Percentiles rank a stretch among this genome's conserved stretches.
Conservation (phyloP, 331 rosid genomes). For the Quercus tomentella region DNA sequence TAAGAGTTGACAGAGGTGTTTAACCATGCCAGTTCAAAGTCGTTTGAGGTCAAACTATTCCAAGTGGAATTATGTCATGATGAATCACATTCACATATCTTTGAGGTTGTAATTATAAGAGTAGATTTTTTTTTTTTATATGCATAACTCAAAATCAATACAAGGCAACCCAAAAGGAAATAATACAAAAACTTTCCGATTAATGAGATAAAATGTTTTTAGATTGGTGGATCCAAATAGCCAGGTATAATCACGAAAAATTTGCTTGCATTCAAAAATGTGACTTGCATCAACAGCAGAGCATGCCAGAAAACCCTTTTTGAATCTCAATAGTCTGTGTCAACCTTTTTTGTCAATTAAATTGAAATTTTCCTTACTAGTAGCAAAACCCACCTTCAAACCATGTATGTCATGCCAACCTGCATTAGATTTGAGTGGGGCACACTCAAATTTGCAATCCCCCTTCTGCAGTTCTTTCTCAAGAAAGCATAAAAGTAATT, state of each 20-base stretch:
- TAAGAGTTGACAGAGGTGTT: background rate
- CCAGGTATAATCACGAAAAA: background rate
- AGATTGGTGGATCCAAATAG: background rate
- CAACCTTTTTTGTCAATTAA: slow-evolving; percentile 1
- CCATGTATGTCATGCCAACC: slow-evolving; percentile 99
- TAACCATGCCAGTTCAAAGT: background rate
- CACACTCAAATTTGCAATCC: slow-evolving; percentile 81
- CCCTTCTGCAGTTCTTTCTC: slow-evolving; percentile 93
- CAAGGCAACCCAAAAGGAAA: background rate
- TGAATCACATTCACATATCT: background rate
- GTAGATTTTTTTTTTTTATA: background rate
- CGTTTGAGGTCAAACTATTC: background rate
- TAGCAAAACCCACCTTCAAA: slow-evolving; percentile 46
- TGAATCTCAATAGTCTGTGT: slow-evolving; percentile 5
- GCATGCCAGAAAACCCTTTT: slow-evolving; percentile 17
- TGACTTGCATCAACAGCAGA: background rate
- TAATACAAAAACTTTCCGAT: background rate
- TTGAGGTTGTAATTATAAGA: background rate
- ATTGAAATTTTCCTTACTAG: slow-evolving; percentile 13
- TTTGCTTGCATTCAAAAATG: background rate
- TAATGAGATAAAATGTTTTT: background rate
- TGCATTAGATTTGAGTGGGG: slow-evolving; percentile 96
- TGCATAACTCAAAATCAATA: background rate
- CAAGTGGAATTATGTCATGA: background rate
- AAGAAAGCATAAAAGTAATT: slow-evolving; percentile 89